Evolutionary conservation across 2,329 filamentous ascomycete species (phyloP).

Genomic region (Aschersonia sp.): DNA sequence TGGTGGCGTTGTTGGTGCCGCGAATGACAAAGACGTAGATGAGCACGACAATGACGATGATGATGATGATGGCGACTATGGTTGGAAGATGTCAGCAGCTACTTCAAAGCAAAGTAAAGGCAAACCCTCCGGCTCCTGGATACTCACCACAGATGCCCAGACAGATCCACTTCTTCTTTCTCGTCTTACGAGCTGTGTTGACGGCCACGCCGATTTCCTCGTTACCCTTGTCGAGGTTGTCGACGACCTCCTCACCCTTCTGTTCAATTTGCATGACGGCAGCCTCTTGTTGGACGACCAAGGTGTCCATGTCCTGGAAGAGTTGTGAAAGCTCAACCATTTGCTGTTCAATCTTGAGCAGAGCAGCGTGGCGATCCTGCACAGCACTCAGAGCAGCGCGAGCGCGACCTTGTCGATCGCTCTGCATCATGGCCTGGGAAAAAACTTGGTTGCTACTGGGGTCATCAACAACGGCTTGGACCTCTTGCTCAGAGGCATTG

Average conservation of each 20-base stretch:
- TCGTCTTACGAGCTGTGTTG: conserved; percentile 61
- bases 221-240: conserved; percentile 76
- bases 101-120: not conserved
- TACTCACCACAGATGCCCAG: conserved; percentile 54
- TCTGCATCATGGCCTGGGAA: conserved; percentile 71
- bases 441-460: conserved; percentile 75
- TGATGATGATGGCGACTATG: conserved; percentile 34
- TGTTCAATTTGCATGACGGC: conserved; percentile 70
- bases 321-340: conserved; percentile 78
- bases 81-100: not conserved
- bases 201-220: conserved; percentile 72
- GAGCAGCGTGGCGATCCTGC: conserved; percentile 67
- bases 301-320: conserved; percentile 77
- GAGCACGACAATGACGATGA: conserved; percentile 37
- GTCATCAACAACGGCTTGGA: conserved; percentile 60
- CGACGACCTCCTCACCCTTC: conserved; percentile 72
- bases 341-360: conserved; percentile 84
- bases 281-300: conserved; percentile 77
- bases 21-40: conserved; percentile 31
- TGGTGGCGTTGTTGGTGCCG: conserved; percentile 11
- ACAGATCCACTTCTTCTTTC: conserved; percentile 96
- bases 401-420: conserved; percentile 68
- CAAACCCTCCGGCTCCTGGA: not conserved
- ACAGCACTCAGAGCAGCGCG: conserved; percentile 68
- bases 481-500: conserved; percentile 64